Evolutionary conservation across 345 rosid genomes (phyloP).

Genomic region (Eucalyptus dawsonii): DNA sequence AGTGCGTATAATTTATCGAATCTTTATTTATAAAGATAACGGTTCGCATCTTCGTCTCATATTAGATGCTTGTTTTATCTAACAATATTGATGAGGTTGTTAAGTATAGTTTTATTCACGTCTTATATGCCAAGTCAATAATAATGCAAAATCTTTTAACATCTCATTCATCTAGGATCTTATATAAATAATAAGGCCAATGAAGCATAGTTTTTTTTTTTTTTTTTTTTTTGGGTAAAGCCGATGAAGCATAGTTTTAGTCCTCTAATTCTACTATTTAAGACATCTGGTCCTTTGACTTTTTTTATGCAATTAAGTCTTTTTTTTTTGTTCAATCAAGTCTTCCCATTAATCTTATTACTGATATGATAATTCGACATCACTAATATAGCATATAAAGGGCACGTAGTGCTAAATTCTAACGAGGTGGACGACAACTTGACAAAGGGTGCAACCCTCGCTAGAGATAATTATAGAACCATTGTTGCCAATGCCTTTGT

Average conservation of each 20-base stretch:
- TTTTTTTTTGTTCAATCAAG: neutral
- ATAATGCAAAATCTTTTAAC: neutral
- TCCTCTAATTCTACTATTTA: neutral
- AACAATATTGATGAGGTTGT: neutral
- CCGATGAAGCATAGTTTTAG: neutral
- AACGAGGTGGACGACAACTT: no score
- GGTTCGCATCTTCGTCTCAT: fast-evolving
- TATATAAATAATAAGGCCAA: neutral
- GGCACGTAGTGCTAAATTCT: neutral
- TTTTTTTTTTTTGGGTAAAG: no score
- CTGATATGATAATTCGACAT: neutral
- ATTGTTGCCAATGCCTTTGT: fast-evolving
- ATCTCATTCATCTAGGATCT: neutral
- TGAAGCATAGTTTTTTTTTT: neutral
- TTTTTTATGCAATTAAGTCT: neutral
- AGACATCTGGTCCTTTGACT: neutral
- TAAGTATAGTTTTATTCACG: neutral
- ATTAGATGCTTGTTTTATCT: neutral
- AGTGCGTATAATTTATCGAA: neutral
- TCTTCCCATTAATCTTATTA: neutral
- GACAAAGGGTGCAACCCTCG: fast-evolving
- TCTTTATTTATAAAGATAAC: neutral
- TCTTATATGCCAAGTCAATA: neutral
- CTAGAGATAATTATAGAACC: neutral
- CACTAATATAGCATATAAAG: neutral